phyloP scores from a whole-genome alignment of 148 eudicot species.

The Vaccinium macrocarpon region DNA sequence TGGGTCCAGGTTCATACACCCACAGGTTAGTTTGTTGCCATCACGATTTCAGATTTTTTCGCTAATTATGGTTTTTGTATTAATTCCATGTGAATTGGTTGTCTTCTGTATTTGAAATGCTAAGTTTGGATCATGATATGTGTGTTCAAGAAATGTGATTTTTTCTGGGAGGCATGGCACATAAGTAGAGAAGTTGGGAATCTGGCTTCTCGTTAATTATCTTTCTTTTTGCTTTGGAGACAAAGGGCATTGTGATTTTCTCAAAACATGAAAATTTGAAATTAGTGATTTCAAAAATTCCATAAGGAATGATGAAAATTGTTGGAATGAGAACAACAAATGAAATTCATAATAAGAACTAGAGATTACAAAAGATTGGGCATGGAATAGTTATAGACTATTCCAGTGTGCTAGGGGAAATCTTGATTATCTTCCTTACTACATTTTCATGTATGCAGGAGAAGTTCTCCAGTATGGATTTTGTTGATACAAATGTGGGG shows the following conservation, averaged over 20 bases:
- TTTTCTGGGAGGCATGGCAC: background rate
- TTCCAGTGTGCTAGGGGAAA: background rate
- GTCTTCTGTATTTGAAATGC: background rate
- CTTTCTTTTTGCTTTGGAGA: background rate
- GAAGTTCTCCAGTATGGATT: slow-evolving; percentile 53
- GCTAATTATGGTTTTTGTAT: background rate
- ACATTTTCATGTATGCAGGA: slow-evolving; percentile 38
- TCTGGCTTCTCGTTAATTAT: background rate
- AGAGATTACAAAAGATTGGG: too few species aligned
- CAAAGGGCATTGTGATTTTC: background rate
- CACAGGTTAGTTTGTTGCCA: slow-evolving; percentile 48
- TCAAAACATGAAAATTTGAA: background rate
- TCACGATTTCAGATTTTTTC: background rate
- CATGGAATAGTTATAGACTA: background rate
- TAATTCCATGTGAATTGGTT: background rate
- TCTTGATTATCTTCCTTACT: background rate
- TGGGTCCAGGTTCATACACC: slow-evolving; percentile 68
- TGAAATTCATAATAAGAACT: background rate
- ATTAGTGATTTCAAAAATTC: background rate
- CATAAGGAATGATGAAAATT: background rate
- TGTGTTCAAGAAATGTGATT: background rate
- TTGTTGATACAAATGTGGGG: slow-evolving; percentile 56
- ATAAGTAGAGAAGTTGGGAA: background rate
- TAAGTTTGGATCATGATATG: background rate
- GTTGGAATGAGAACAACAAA: background rate